These are phyloP conservation scores for Darksidea phi DNA, from an alignment of 495 filamentous ascomycete genomes.

Conservation along the genomic window DNA sequence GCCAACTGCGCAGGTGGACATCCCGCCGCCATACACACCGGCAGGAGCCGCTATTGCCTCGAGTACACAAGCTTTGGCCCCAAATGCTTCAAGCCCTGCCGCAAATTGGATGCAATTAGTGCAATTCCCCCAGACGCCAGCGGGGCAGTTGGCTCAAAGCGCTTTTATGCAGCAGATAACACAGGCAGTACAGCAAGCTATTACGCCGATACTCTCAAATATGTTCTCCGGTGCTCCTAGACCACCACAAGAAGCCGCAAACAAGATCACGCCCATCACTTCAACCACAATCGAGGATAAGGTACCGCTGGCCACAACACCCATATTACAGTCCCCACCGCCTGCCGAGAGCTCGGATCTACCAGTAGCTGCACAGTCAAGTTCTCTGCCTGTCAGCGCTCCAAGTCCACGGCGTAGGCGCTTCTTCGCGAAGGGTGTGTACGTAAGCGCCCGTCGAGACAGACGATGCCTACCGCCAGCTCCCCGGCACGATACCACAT, in stretches of 20 bases:
- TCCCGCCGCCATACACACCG: neutral
- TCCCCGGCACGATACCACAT: too few relatives aligned
- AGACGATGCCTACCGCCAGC: too few relatives aligned
- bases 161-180: neutral
- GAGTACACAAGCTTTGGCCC: neutral
- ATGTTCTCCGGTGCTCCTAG: neutral
- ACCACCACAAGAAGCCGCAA: neutral
- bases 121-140: constrained; percentile 12
- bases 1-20: neutral
- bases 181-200: neutral
- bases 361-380: too few relatives aligned
- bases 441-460: too few relatives aligned
- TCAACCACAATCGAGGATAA: too few relatives aligned
- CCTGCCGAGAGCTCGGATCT: too few relatives aligned
- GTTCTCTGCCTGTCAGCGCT: too few relatives aligned
- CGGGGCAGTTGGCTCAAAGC: neutral
- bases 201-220: neutral
- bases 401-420: too few relatives aligned
- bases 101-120: constrained; percentile 2
- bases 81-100: neutral
- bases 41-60: neutral
- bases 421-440: too few relatives aligned
- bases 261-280: neutral
- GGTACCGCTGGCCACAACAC: too few relatives aligned
- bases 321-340: too few relatives aligned